A percentile compares a stretch with the other conserved stretches of the same genome.
phyloP scores from a whole-genome alignment of 805 yeast genomes.

The Barnettozyma californica region DNA sequence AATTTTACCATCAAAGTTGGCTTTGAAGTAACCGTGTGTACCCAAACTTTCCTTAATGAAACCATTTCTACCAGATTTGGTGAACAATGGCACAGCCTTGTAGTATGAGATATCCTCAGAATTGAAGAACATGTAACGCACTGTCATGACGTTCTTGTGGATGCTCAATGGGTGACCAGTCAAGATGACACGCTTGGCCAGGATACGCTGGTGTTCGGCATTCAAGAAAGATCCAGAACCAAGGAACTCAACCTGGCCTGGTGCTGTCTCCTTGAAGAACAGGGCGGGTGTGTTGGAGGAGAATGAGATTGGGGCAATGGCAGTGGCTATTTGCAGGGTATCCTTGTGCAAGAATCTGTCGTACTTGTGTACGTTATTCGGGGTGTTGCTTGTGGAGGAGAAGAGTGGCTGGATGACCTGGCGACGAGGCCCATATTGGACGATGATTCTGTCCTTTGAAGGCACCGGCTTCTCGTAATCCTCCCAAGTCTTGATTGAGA shows the following conservation, averaged over 20 bases:
- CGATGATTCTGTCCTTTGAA: constrained; percentile 73
- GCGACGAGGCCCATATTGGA: constrained; percentile 92
- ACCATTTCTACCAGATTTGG: constrained; percentile 90
- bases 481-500: constrained; percentile 83
- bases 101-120: constrained; percentile 83
- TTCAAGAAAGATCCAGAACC: constrained; percentile 90
- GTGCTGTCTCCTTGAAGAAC: constrained; percentile 58
- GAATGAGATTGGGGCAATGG: constrained; percentile 82
- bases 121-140: constrained; percentile 96
- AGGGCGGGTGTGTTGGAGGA: constrained; percentile 73
- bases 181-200: constrained; percentile 82
- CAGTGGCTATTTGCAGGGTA: constrained; percentile 68
- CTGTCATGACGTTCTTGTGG: constrained; percentile 85
- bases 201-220: constrained; percentile 75
- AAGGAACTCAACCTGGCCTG: constrained; percentile 52
- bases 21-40: constrained; percentile 97
- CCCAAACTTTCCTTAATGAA: constrained; percentile 93
- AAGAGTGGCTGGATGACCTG: constrained; percentile 76
- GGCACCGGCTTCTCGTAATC: constrained; percentile 82
- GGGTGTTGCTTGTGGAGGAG: constrained; percentile 68
- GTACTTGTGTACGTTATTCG: constrained; percentile 83
- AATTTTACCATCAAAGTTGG: constrained; percentile 86
- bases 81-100: constrained; percentile 87
- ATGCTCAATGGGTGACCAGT: constrained; percentile 96
- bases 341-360: constrained; percentile 83